phyloP scores from a whole-genome alignment of 176 grass and related monocot genomes.

The Paspalum notatum region DNA sequence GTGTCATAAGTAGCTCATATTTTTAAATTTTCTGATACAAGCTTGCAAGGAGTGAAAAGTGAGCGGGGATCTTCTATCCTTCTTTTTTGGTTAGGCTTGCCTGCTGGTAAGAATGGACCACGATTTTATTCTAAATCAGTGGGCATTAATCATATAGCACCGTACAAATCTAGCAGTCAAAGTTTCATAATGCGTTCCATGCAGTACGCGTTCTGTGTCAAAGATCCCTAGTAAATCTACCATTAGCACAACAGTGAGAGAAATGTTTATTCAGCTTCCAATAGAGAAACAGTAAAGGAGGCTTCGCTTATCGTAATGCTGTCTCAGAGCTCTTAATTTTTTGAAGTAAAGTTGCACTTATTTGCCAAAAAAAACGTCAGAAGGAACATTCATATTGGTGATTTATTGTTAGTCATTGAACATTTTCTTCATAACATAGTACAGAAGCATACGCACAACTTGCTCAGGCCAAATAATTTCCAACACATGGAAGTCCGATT shows the following conservation, averaged over 20 bases:
- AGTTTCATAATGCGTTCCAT: not conserved
- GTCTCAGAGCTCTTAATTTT: not conserved
- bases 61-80: slow-evolving; percentile 23
- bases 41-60: slow-evolving; percentile 39
- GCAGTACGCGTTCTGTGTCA: not conserved
- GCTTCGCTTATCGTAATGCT: not conserved
- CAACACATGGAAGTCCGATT: slow-evolving; percentile 51
- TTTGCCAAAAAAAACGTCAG: not conserved
- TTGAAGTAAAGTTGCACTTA: not conserved
- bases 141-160: not conserved
- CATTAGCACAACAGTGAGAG: not conserved
- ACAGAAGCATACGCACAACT: slow-evolving; percentile 22
- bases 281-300: not conserved
- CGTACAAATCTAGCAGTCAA: not conserved
- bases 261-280: slow-evolving; percentile 4
- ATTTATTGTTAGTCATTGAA: not conserved
- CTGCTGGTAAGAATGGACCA: not conserved
- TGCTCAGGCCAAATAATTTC: slow-evolving; percentile 38
- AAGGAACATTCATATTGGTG: slow-evolving; percentile 18
- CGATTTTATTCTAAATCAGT: not conserved
- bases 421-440: not conserved
- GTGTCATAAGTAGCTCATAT: slow-evolving; percentile 15
- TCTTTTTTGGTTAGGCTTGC: slow-evolving; percentile 13
- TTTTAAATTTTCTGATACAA: slow-evolving; percentile 18
- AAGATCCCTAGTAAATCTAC: not conserved